Base-by-base conservation (phyloP, 1,284 basidiomycete species). In the Pisolithus thermaeus region DNA sequence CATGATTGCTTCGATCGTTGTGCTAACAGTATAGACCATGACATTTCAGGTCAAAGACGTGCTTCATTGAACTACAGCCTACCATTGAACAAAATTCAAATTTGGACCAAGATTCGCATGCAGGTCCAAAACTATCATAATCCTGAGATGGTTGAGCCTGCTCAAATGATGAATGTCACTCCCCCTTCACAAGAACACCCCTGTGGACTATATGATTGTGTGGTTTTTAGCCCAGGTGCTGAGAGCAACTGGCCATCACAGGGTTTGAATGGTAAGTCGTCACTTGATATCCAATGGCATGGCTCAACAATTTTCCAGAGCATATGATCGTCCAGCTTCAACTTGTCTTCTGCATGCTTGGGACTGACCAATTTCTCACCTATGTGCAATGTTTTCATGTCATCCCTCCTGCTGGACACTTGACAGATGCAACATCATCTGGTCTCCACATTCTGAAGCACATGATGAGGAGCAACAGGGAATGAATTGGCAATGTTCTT, bases 51-150 rank as follows among this genome's bases (percentile, higher is more conserved):
- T 30, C 3, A 9, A 30, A 30, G 28, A 30, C 3, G 28, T 30
- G 28, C 28, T 30, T 30, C 28, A 30, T 30, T 1, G 3, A 30
- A 16, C 20, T 37, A 32, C 7, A 25, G 20, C 14, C 4, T 25
- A 9, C 30, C 42, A 11, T 46, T 36, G 0, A 22, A 54, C 14
- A 43, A 39, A 18, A 35, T 54, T 39, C 49, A 56, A 37, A 35
- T 55, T 16, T 56, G 54, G 49, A 27, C 46, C 18, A 55, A 35
- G 6, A 14, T 56, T 8, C 11, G n/a, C 11, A 11, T 48, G 4
- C 54, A 55, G 14, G 37, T 44, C 7, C 28, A 3, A 28, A 35
- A 22, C 1, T 56, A 51, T 39, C 53, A 56, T 16, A 2, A 20
- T 47, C 2, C 32, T 41, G 11, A 11, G 30, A 3, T 37, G 18